Base-by-base conservation (phyloP, 2,329 filamentous ascomycete species). In the Thielaviopsis punctulata region DNA sequence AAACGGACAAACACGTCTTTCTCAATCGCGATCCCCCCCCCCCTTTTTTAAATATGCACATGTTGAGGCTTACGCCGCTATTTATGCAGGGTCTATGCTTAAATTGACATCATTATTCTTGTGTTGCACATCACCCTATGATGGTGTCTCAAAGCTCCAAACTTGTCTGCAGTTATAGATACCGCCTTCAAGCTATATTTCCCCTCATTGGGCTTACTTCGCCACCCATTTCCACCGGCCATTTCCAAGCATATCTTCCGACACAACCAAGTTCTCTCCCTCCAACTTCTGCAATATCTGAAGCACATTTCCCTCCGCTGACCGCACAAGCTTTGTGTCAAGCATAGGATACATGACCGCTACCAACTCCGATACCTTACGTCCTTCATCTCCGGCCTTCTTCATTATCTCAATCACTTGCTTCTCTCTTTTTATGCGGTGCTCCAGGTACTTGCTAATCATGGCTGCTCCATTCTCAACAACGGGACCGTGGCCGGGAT, bases 401-500 rank as follows among this genome's bases (percentile, higher is more conserved):
- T 22, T 19, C 58, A 94, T 63, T 0, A 82, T 78, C 52, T 75
- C 73, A 18, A 92, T 57, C 4, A 93, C 79, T 63, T 94, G 85
- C 36, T 79, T 72, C 65, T 96, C 90, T 21, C 92, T 76, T 67
- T 84, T 76, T 60, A 79, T 75, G 27, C 90, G 75, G 67, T 96
- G 92, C 55, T 70, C 65, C 58, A 96, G 85, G 62, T 98, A 96
- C 64, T 95, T 86, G 19, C 68, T 60, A 51, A 96, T 83, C 62
- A 79, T 90, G 22, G 68, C 70, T 22, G 72, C 76, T 0, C 85
- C 86, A 56, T 92, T 75, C 36, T 80, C 75, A 22, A 96, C 73
- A 2, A 92, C 77, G 0, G 81, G 75, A 0, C 92, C 92, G 61
- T 98, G 92, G 3, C 86, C 90, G 0, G 92, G 90, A 63, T 95